Evolutionary conservation across 805 yeast genomes (phyloP).

Genomic region (Cyberlindnera samutprakarnensis): DNA sequence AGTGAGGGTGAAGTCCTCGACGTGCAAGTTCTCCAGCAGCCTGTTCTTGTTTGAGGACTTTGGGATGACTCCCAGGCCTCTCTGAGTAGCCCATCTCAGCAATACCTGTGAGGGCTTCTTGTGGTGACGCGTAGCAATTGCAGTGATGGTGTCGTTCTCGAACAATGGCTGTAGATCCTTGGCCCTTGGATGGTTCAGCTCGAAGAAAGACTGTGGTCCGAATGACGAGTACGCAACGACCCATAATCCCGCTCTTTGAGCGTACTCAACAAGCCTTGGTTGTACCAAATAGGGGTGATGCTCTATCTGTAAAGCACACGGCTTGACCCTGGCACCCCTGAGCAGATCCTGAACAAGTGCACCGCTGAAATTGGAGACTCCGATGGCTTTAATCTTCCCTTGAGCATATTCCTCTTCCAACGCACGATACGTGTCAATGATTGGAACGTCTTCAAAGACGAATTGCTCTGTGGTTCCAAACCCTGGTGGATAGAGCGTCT

Average conservation of each 20-base stretch:
- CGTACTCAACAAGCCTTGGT: conserved; percentile 52
- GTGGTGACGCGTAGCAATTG: conserved; percentile 47
- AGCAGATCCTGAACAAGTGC: conserved; percentile 60
- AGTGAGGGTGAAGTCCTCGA: conserved; percentile 48
- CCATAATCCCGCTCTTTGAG: conserved; percentile 48
- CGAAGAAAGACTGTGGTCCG: conserved; percentile 78
- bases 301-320: conserved; percentile 80
- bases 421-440: conserved; percentile 70
- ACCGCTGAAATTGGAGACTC: conserved; percentile 76
- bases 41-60: conserved; percentile 67
- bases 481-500: conserved; percentile 73
- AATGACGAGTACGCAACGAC: conserved; percentile 78
- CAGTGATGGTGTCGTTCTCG: conserved; percentile 42
- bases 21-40: conserved; percentile 50
- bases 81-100: conserved; percentile 81
- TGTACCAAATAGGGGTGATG: conserved; percentile 90
- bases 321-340: conserved; percentile 61
- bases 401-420: conserved; percentile 58
- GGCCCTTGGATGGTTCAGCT: conserved; percentile 49
- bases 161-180: conserved; percentile 45
- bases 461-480: conserved; percentile 41
- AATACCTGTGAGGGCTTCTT: conserved; percentile 63
- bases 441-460: conserved; percentile 46
- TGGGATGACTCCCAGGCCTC: conserved; percentile 72
- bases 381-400: conserved; percentile 69